Conservation (phyloP, 129 eudicot genomes). For the Scalesia atractyloides region DNA sequence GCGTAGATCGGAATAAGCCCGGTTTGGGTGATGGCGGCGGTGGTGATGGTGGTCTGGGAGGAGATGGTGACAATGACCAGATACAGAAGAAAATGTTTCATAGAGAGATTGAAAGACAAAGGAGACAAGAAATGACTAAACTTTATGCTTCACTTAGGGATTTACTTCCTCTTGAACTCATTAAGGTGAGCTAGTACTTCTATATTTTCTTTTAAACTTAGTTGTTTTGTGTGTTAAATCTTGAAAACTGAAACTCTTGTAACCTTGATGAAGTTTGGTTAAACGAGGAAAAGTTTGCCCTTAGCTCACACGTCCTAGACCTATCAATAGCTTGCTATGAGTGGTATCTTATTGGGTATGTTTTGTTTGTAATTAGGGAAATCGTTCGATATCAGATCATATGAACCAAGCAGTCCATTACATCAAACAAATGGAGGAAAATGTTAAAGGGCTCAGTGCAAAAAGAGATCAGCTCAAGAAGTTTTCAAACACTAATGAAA, state of each 20-base stretch:
- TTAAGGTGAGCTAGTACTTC: conserved; percentile 42
- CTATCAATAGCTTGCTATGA: no score
- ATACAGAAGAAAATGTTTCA: conserved; percentile 46
- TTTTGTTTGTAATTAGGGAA: conserved; percentile 48
- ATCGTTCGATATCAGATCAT: conserved; percentile 69
- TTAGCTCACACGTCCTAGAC: no score
- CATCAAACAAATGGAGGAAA: conserved; percentile 49
- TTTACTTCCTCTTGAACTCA: conserved; percentile 62
- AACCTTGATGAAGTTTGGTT: conserved; percentile 19
- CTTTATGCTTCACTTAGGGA: conserved; percentile 63
- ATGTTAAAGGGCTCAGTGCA: conserved; percentile 31
- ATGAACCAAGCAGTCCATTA: conserved; percentile 58
- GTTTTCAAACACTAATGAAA: background rate
- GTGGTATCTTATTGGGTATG: no score
- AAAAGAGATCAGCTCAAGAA: conserved; percentile 47
- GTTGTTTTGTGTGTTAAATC: conserved; percentile 3
- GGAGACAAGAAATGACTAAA: conserved; percentile 71
- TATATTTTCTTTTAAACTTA: background rate
- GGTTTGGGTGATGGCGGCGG: conserved; percentile 2
- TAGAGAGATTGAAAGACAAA: conserved; percentile 60
- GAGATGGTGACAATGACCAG: conserved; percentile 18
- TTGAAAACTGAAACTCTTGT: background rate
- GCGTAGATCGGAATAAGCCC: background rate
- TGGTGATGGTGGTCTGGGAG: background rate
- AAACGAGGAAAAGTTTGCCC: no score